These are phyloP conservation scores for Syncephalastrum racemosum DNA, from an alignment of 371 early-diverging fungal genomes.

Conservation along the genomic window DNA sequence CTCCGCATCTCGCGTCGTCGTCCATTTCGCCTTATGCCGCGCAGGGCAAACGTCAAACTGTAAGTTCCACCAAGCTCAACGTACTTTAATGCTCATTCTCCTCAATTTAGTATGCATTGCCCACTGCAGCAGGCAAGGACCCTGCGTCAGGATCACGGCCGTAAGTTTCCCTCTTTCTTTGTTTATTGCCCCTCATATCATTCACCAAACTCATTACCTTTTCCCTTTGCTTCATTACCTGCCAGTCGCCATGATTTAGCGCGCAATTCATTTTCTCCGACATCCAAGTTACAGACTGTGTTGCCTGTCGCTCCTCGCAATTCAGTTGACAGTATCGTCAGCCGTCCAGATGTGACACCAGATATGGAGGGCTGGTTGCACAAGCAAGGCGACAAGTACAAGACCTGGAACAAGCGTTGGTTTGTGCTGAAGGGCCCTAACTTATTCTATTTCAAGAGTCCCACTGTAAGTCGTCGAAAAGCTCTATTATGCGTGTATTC, in stretches of 20 bases:
- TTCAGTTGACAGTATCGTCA: slow-evolving; percentile 19
- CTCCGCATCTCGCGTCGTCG: slow-evolving; percentile 11
- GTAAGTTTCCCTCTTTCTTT: slow-evolving; percentile 1
- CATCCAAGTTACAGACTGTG: slow-evolving; percentile 19
- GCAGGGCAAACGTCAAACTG: slow-evolving; percentile 14
- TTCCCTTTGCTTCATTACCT: neutral
- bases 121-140: too few species aligned
- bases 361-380: slow-evolving; percentile 68
- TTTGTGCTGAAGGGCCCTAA: slow-evolving; percentile 64
- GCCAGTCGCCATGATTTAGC: slow-evolving; percentile 7
- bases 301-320: slow-evolving; percentile 17
- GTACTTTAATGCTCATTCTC: slow-evolving; percentile 2
- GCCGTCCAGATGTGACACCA: slow-evolving; percentile 23
- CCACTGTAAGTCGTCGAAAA: slow-evolving; percentile 29
- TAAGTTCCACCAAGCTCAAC: neutral
- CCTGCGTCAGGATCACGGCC: neutral
- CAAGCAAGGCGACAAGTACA: slow-evolving; percentile 66
- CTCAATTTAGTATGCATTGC: too few species aligned
- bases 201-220: slow-evolving; percentile 16
- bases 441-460: slow-evolving; percentile 63
- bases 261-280: slow-evolving; percentile 18
- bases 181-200: slow-evolving; percentile 14
- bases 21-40: slow-evolving; percentile 8
- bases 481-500: neutral
- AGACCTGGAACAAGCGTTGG: slow-evolving; percentile 69